A percentile compares a stretch with the other conserved stretches of the same genome.
Evolutionary conservation across 2,329 filamentous ascomycete species (phyloP).

Genomic region (Graphilbum sp.): DNA sequence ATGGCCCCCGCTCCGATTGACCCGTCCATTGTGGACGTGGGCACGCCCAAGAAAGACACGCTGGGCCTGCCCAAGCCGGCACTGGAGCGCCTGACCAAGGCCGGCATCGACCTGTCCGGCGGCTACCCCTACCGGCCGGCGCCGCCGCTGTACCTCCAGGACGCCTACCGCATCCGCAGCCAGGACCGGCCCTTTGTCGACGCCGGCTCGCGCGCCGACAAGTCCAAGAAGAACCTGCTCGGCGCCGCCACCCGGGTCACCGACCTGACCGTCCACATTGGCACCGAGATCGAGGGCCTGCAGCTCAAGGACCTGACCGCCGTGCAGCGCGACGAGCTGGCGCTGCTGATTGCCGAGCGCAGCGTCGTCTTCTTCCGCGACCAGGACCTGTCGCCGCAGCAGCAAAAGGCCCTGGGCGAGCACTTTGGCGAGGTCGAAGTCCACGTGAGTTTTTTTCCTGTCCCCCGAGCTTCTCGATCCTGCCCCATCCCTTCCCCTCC

Average conservation of each 20-base stretch:
- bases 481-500: not conserved
- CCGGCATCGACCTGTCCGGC: constrained; percentile 50
- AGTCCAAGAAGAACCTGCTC: constrained; percentile 43
- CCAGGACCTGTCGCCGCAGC: constrained; percentile 43
- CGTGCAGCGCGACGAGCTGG: constrained; percentile 44
- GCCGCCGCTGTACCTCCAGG: constrained; percentile 50
- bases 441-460: constrained; percentile 47
- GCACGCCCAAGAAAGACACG: constrained; percentile 44
- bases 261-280: constrained; percentile 43
- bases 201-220: constrained; percentile 46
- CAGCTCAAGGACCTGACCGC: constrained; percentile 45
- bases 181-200: constrained; percentile 39
- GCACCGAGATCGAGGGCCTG: constrained; percentile 46
- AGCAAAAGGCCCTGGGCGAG: constrained; percentile 46
- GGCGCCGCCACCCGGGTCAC: constrained; percentile 46
- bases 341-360: constrained; percentile 43
- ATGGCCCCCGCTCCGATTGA: constrained; percentile 44
- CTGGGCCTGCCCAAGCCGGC: constrained; percentile 43
- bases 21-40: constrained; percentile 45
- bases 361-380: constrained; percentile 53
- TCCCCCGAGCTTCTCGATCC: not conserved
- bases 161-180: constrained; percentile 49
- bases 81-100: constrained; percentile 44
- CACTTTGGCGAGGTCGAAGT: constrained; percentile 50
- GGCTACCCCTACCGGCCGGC: constrained; percentile 58